Percentiles rank a stretch among this genome's conserved stretches.
Evolutionary conservation across 345 rosid genomes (phyloP).

Genomic region (Eucalyptus fibrosa): DNA sequence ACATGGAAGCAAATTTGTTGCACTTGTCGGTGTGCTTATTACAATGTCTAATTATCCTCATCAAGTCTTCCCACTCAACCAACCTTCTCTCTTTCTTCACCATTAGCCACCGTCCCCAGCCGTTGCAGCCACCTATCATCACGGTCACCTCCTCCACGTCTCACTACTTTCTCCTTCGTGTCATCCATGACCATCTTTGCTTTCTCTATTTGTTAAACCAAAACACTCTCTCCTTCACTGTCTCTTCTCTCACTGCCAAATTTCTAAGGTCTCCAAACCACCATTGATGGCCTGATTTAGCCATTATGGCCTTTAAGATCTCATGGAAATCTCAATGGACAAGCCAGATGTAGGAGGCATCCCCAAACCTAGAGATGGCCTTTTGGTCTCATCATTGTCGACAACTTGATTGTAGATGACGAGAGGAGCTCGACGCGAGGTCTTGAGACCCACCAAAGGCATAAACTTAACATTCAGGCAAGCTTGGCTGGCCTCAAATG

Average conservation of each 20-base stretch:
- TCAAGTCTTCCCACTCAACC: background rate
- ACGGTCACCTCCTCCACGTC: fast-evolving
- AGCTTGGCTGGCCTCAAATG: too few species aligned
- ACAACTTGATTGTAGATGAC: too few species aligned
- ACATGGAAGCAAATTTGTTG: background rate
- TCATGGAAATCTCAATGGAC: background rate
- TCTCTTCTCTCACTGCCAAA: background rate
- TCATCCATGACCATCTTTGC: background rate
- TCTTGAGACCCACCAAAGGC: too few species aligned
- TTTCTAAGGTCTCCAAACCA: background rate
- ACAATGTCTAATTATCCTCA: background rate
- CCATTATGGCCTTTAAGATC: too few species aligned
- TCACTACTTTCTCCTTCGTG: background rate
- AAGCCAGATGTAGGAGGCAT: background rate
- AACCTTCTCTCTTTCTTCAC: background rate
- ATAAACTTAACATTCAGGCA: too few species aligned
- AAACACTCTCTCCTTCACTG: background rate
- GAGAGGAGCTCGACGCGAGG: too few species aligned
- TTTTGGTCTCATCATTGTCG: too few species aligned
- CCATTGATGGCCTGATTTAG: background rate
- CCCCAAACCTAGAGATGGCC: too few species aligned
- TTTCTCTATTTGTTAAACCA: background rate
- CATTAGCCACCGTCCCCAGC: fast-evolving
- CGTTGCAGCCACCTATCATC: background rate
- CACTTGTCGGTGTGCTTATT: background rate